Evolutionary conservation across 2,329 filamentous ascomycete species (phyloP).

Genomic region (Cercospora brassicicola): DNA sequence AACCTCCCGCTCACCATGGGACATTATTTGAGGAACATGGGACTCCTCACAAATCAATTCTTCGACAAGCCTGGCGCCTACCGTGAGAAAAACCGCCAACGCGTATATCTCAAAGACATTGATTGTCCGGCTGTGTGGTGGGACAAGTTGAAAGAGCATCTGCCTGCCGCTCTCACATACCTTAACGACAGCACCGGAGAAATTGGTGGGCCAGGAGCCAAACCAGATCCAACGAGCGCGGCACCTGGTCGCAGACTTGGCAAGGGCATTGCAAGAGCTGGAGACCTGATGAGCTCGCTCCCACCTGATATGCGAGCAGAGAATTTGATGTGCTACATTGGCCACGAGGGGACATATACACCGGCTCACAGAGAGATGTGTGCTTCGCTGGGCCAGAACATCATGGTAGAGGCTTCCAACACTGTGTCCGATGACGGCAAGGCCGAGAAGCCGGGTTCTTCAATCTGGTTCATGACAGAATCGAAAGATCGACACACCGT

Average conservation of each 20-base stretch:
- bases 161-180: conserved; percentile 84
- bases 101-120: conserved; percentile 94
- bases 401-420: conserved; percentile 90
- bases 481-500: conserved; percentile 87
- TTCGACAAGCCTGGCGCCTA: conserved; percentile 67
- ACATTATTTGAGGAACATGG: conserved; percentile 88
- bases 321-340: conserved; percentile 98
- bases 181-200: conserved; percentile 75
- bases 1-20: conserved; percentile 82
- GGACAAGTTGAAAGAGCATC: conserved; percentile 71
- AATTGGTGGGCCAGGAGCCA: conserved; percentile 56
- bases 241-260: conserved; percentile 50
- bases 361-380: conserved; percentile 98
- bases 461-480: conserved; percentile 99
- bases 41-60: conserved; percentile 79
- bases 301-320: conserved; percentile 84
- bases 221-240: conserved; percentile 48
- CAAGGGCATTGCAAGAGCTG: conserved; percentile 67
- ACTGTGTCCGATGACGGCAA: conserved; percentile 67
- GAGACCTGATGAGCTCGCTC: conserved; percentile 92
- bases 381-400: conserved; percentile 90
- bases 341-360: conserved; percentile 95
- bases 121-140: conserved; percentile 90
- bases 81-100: conserved; percentile 74
- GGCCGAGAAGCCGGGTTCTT: conserved; percentile 73